Evolutionary conservation across 176 grass and related monocot species (phyloP), one percentile per base, ranked within the genome.

Genomic region (Phoenix roebelenii): DNA sequence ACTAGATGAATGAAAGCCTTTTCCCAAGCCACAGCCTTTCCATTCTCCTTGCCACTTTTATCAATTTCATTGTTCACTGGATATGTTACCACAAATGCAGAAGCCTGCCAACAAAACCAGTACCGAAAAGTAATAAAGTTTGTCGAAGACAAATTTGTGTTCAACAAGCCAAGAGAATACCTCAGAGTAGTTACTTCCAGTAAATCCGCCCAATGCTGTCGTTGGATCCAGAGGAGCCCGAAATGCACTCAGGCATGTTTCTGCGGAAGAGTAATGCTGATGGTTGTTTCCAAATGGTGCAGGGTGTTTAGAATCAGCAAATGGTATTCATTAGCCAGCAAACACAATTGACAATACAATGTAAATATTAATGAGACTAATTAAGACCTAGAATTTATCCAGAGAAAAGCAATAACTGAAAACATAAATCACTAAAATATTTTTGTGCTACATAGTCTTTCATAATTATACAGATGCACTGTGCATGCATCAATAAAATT

Each of bases 211-310:
- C 61, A 97, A 69, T 69, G 80, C 59, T 63, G 78, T 91, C 76
- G 83, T 88, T 67, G 93, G 93, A 80, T 97, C 93, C 55, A 97
- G 19, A 28, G 93, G 93, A 51, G 93, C 77, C 60, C 78, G 66
- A 66, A 97, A 91, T 70, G 83, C 67, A 63, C 93, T 91, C 76
- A 91, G 76, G 69, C 93, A 97, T 76, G 48, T 88, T 80, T 83
- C 66, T 19, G 84, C 84, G 48, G 93, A 88, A 80, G 87, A 91
- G 72, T 84, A 97, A 78, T 97, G 93, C 93, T 97, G 93, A 73
- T 85, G 10, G 35, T 44, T 44, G 7, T 14, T 44, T 44, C 10
- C 35, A 44, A 14, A 44, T 44, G 35, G 7, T 44, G 35, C 35
- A 44, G 7, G 35, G 35, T 44, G 35, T 44, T 44, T 44, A 2